Evolutionary conservation across 2,329 filamentous ascomycete species (phyloP), one percentile per base, ranked within the genome.

Genomic region (Orbilia ellipsospora): DNA sequence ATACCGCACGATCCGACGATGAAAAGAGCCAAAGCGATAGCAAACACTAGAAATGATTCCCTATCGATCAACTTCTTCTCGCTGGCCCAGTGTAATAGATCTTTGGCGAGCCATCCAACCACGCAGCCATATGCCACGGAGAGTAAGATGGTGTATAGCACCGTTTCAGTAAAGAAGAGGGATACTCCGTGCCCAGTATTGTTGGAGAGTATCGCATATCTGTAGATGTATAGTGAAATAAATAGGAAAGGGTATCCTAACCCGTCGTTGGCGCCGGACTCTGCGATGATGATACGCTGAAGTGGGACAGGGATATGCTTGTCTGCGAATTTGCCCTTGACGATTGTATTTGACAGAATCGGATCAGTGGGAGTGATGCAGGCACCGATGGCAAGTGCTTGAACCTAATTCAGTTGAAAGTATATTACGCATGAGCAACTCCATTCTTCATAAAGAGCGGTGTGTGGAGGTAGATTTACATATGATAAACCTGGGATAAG

Each of bases 361-460:
- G 94, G 94, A 79, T 97, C 94, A 0, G 94, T 97, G 0, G 93
- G 94, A 1, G 94, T 95, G n/a, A 97, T 89, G 80, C 93, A 96
- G 0, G 93, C 91, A 0, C 89, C 93, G 10, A 96, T 85, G 15
- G 90, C 91, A 10, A 97, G 85, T 0, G 94, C 91, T 78, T 95
- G 90, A 1, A 97, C 31, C 77, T 78, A 55, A 23, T 44, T 52
- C 2, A 20, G 18, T 16, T 13, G 23, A 23, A 23, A 23, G 6
- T n/a, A 54, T 36, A 36, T 36, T 16, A 66, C 20, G n/a, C 36
- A 62, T 61, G 10, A 44, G 28, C 20, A 60, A 31, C 15, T 28
- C 18, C 36, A 26, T 28, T 54, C 45, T 23, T 20, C 3, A 13
- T 54, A 52, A 20, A 2, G 10, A 15, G 16, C 16, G 7, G 3